A percentile compares a stretch with the other conserved stretches of the same genome.
phyloP scores from a whole-genome alignment of 108 stramenopile genomes.

The Cyclotella choctawhatcheeana region DNA sequence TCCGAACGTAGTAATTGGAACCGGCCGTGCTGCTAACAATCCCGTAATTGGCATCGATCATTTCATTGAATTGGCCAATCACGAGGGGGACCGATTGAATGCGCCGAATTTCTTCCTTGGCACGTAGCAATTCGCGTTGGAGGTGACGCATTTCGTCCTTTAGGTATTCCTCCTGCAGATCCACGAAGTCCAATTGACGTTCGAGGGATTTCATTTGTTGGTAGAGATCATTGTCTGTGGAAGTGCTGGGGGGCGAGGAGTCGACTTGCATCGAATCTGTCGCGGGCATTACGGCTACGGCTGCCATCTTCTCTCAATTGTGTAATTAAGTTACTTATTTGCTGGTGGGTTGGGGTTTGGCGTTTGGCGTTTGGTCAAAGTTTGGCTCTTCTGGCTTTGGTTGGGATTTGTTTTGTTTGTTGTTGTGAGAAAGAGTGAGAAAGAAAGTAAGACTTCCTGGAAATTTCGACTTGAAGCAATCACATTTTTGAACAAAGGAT shows the following conservation, averaged over 20 bases:
- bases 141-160: slow-evolving; percentile 99
- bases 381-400: no score
- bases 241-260: slow-evolving; percentile 9
- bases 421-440: no score
- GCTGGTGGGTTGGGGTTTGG: no score
- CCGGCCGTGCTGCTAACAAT: slow-evolving; percentile 96
- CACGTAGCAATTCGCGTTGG: slow-evolving; percentile 97
- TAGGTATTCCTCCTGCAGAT: slow-evolving; percentile 98
- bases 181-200: slow-evolving; percentile 92
- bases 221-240: slow-evolving; percentile 66
- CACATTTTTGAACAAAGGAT: no score
- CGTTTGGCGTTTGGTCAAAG: no score
- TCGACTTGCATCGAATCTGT: slow-evolving; percentile 12
- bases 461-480: no score
- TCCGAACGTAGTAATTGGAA: slow-evolving; percentile 97
- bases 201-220: slow-evolving; percentile 89
- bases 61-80: slow-evolving; percentile 99
- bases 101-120: slow-evolving; percentile 97
- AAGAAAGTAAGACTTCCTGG: no score
- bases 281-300: no score
- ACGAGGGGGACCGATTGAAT: slow-evolving; percentile 98
- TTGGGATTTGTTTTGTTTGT: no score
- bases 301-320: no score
- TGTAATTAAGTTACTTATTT: no score
- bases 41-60: slow-evolving; percentile 99